Percentiles rank a stretch among this genome's conserved stretches.
Conservation (phyloP, 768 basidiomycete genomes). For the Lepiota subincarnata region DNA sequence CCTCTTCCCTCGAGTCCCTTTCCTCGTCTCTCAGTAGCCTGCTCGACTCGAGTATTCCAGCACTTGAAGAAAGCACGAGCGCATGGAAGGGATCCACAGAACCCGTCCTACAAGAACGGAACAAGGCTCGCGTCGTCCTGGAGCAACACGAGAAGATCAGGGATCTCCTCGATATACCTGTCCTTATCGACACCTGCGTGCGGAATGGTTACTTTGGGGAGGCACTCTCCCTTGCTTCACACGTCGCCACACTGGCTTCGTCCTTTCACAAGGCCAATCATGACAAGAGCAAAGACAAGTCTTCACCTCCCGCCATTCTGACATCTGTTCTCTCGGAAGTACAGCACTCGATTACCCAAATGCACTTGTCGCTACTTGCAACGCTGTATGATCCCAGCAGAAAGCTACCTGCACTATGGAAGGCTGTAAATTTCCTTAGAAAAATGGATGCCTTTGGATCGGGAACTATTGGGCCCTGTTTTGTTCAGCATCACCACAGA, state of each 20-base stretch:
- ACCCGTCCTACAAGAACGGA: constrained; percentile 66
- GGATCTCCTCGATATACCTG: constrained; percentile 86
- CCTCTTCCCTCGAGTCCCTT: constrained; percentile 68
- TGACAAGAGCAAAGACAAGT: constrained; percentile 22
- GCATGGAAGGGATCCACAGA: constrained; percentile 74
- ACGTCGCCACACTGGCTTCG: constrained; percentile 51
- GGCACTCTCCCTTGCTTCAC: constrained; percentile 79
- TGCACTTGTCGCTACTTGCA: constrained; percentile 74
- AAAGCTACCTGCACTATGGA: constrained; percentile 88
- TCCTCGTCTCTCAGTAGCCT: constrained; percentile 70
- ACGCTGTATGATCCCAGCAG: constrained; percentile 76
- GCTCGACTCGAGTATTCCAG: constrained; percentile 63
- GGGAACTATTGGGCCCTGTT: constrained; percentile 13
- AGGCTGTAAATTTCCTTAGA: constrained; percentile 82
- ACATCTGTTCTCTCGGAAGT: constrained; percentile 64
- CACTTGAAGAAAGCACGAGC: constrained; percentile 68
- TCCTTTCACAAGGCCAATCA: constrained; percentile 19
- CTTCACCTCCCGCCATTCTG: constrained; percentile 44
- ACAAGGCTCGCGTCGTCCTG: constrained; percentile 77
- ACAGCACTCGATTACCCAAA: constrained; percentile 60
- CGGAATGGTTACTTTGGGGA: constrained; percentile 91
- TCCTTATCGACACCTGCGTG: constrained; percentile 90
- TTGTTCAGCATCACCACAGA: not conserved
- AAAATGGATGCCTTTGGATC: constrained; percentile 66
- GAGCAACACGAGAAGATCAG: constrained; percentile 93